Base-by-base conservation (phyloP, 2,329 filamentous ascomycete genomes). In the Sarocladiaceae sp. region DNA sequence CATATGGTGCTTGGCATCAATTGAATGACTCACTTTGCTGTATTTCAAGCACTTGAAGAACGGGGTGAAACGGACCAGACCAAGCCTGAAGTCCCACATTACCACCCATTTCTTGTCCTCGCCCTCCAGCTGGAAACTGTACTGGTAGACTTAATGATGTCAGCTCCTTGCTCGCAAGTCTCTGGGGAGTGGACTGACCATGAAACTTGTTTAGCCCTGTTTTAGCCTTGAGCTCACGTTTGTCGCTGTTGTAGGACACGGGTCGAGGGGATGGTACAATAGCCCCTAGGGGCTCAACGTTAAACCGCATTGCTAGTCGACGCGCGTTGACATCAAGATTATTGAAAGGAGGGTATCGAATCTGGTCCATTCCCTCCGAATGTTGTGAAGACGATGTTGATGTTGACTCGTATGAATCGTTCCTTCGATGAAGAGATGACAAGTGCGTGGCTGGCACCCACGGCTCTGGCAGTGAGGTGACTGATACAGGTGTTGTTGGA, bases 11-110 rank as follows among this genome's bases (percentile, higher is more conserved):
- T n/a, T n/a, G n/a, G n/a, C n/a, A n/a, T n/a, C n/a, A n/a, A n/a
- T n/a, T n/a, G n/a, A n/a, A n/a, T 11, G 9, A 16, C 42, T 58
- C 60, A 89, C 91, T 80, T 98, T 98, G 51, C 83, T 77, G 58
- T 91, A 91, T 51, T 84, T 82, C 60, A 83, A 83, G 52, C 86
- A 89, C 63, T 95, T 95, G 75, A 97, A 97, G 59, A 97, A 87
- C 21, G 89, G 85, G 2, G 90, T 96, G 64, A 95, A 94, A 49
- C 91, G 83, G 50, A 97, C 90, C 23, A 97, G 81, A 7, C 93
- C 93, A 49, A 91, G 80, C 55, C 94, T 91, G 68, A 96, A 96
- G 63, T 98, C 93, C 93, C 93, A 98, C 79, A 96, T 89, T 48
- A 97, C 82, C 1, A 78, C 79, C 60, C 85, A 90, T 43, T 77